These are phyloP conservation scores for Boletus pseudopeckii DNA, from an alignment of 768 basidiomycete genomes.

Conservation along the genomic window DNA sequence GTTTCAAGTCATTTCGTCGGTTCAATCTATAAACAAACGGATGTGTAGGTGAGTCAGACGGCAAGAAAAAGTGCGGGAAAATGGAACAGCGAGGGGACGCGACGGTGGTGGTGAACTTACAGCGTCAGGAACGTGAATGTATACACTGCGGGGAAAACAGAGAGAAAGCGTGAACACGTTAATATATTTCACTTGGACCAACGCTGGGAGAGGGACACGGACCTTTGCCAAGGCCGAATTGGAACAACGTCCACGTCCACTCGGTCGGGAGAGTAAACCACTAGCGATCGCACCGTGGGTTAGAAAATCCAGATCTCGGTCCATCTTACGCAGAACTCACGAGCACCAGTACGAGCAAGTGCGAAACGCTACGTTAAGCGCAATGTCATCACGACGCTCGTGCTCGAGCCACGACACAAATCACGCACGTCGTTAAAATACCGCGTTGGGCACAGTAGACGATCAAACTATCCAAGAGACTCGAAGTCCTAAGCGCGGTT, in stretches of 20 bases:
- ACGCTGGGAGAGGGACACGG: not conserved
- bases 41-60: too few species aligned
- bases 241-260: conserved; percentile 10
- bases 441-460: conserved; percentile 14
- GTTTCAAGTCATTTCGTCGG: too few species aligned
- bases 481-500: not conserved
- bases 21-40: too few species aligned
- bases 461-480: conserved; percentile 5
- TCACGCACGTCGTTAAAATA: conserved; percentile 13
- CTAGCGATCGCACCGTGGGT: not conserved
- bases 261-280: conserved; percentile 5
- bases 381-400: not conserved
- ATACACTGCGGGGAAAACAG: conserved; percentile 2
- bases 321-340: not conserved
- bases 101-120: not conserved
- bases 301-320: not conserved
- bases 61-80: too few species aligned
- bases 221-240: conserved; percentile 16
- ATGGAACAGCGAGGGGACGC: too few species aligned
- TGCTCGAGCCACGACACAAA: too few species aligned
- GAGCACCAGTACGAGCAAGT: conserved; percentile 4
- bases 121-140: conserved; percentile 14
- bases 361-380: not conserved
- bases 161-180: not conserved
- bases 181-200: too few species aligned